Evolutionary conservation across 345 rosid genomes (phyloP), one percentile per base, ranked within the genome.

Genomic region (Salix caprea): DNA sequence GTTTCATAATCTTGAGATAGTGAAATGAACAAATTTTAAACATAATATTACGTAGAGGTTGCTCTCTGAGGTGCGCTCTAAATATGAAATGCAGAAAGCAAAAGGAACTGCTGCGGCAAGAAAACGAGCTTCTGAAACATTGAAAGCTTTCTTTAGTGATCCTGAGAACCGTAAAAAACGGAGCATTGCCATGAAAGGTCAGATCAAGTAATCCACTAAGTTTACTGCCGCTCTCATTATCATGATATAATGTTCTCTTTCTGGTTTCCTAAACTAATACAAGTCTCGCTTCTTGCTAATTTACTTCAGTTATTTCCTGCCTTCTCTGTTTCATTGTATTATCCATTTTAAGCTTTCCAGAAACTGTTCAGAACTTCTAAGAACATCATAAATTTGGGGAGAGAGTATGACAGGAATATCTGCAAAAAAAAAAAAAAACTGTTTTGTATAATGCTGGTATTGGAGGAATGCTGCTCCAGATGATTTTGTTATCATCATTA

Each of bases 121-220:
- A 87, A 92, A 89, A 78, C 93, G 52, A 65, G 84, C 92, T 72
- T 91, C 99, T 64, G 97, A 92, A 75, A 75, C 82, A 72, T 82
- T 90, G 89, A 92, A 88, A 88, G 87, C 87, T 64, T 95, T 87
- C 84, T 95, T 95, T 75, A 89, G 97, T 46, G 74, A 95, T 65
- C 96, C 94, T 16, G 88, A 90, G 80, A 95, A 95, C 78, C 97
- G 99, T 28, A 85, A 67, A 75, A 88, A 87, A 77, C 84, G 96
- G 76, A 92, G 99, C 89, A 78, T 91, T 78, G 82, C 97, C 74
- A 95, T 95, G 99, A 89, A 89, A 91, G 99, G 99, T 92, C 50
- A 60, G 48, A 50, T 50, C 32, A 40, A 24, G 24, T 39, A 15
- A 30, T 58, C 75, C 54, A 32, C 61, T 30, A 64, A 56, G 70